A percentile compares a stretch with the other conserved stretches of the same genome.
phyloP scores from a whole-genome alignment of 176 grass and related monocot species.

The Thalia dealbata region DNA sequence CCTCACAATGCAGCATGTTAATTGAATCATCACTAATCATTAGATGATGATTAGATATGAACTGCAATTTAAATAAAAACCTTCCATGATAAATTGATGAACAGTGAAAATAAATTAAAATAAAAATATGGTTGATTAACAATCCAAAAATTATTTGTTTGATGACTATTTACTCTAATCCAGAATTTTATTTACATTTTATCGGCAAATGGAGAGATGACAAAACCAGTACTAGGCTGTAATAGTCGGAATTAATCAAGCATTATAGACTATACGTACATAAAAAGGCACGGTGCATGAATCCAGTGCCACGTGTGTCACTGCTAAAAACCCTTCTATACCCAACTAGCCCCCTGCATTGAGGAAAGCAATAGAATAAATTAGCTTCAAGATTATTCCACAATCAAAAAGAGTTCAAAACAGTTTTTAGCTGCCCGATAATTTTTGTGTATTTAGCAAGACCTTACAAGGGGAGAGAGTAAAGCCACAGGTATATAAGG shows the following conservation, averaged over 20 bases:
- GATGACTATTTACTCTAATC: not conserved
- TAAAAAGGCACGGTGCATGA: slow-evolving; percentile 97
- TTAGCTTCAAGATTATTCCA: not conserved
- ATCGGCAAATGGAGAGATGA: not conserved
- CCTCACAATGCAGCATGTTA: not conserved
- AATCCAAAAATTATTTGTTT: not conserved
- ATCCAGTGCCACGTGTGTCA: slow-evolving; percentile 92
- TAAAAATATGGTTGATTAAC: not conserved
- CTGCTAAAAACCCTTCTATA: slow-evolving; percentile 94
- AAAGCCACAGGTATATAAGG: too few relatives aligned
- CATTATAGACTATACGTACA: slow-evolving; percentile 40
- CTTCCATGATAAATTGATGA: not conserved
- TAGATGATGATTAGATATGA: not conserved
- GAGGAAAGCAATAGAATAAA: not conserved
- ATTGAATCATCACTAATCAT: not conserved
- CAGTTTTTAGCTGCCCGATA: not conserved
- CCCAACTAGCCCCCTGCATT: slow-evolving; percentile 86
- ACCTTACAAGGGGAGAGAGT: too few relatives aligned
- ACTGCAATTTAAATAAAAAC: not conserved
- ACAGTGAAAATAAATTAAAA: not conserved
- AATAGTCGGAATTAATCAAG: not conserved
- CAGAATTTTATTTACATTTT: too few relatives aligned
- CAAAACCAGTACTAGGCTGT: not conserved
- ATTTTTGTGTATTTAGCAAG: not conserved
- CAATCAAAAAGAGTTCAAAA: not conserved